These are phyloP conservation scores for Yamadazyma kitorensis DNA, from an alignment of 805 yeast genomes.

Conservation along the genomic window DNA sequence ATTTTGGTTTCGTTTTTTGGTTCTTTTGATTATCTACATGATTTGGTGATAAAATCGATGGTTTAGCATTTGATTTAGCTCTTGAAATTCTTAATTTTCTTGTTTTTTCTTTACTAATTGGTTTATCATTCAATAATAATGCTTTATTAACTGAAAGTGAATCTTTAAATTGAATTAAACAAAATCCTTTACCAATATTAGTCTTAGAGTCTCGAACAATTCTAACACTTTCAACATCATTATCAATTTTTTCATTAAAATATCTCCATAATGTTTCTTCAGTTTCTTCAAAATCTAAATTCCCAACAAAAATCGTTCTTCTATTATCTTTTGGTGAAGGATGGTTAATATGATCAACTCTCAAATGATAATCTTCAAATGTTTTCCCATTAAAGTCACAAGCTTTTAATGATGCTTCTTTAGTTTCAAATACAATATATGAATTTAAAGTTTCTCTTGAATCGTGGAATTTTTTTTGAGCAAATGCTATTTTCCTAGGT, in stretches of 20 bases:
- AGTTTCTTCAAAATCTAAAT: conserved; percentile 85
- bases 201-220: conserved; percentile 90
- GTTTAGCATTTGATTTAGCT: conserved; percentile 40
- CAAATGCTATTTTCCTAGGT: conserved; percentile 90
- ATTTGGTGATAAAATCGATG: conserved; percentile 43
- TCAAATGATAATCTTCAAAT: conserved; percentile 70
- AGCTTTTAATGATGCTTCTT: conserved; percentile 46
- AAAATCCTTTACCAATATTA: conserved; percentile 96
- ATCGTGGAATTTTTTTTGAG: conserved; percentile 71
- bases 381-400: conserved; percentile 59
- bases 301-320: conserved; percentile 87
- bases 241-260: conserved; percentile 48
- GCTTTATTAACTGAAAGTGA: conserved; percentile 75
- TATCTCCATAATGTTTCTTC: conserved; percentile 89
- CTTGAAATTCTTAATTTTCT: conserved; percentile 78
- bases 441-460: conserved; percentile 83
- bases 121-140: conserved; percentile 68
- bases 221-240: conserved; percentile 81
- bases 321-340: conserved; percentile 84
- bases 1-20: conserved; percentile 18
- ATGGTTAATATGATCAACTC: conserved; percentile 92
- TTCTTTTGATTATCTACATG: conserved; percentile 34
- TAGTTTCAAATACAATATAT: conserved; percentile 72
- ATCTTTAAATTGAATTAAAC: conserved; percentile 86
- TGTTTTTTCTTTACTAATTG: conserved; percentile 36